phyloP scores from a whole-genome alignment of 1,284 basidiomycete species.

The Irpex sp. region DNA sequence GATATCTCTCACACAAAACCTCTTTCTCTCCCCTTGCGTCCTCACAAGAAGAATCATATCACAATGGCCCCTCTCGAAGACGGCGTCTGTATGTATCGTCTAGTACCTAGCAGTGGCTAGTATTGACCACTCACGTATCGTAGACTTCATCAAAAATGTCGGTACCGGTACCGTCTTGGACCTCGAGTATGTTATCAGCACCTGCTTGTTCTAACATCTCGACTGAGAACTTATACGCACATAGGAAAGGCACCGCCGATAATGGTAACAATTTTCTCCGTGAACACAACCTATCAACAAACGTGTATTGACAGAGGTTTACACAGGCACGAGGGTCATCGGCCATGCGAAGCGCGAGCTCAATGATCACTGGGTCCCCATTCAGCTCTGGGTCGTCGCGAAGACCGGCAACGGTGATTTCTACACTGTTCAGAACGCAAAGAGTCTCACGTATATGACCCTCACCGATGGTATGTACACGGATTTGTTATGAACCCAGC shows the following conservation, averaged over 20 bases:
- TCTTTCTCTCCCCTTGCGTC: background rate
- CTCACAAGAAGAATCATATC: no score
- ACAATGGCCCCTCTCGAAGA: background rate
- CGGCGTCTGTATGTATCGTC: background rate
- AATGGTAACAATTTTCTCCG: background rate
- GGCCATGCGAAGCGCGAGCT: background rate
- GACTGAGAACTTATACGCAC: background rate
- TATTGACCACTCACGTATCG: background rate
- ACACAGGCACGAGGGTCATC: background rate
- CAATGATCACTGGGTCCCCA: background rate
- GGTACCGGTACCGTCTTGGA: background rate
- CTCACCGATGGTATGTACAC: background rate
- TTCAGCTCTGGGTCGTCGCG: slow-evolving; percentile 1
- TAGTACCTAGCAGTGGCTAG: background rate
- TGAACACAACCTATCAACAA: no score
- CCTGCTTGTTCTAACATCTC: background rate
- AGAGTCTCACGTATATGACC: background rate
- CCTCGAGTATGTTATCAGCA: background rate
- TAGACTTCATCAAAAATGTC: background rate
- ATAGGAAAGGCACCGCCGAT: background rate
- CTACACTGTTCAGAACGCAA: background rate
- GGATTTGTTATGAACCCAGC: background rate
- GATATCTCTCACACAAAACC: background rate
- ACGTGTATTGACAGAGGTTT: background rate
- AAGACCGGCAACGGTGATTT: background rate